Percentiles rank a stretch among this genome's conserved stretches.
These are phyloP conservation scores for Cubamyces sp. DNA, from an alignment of 768 basidiomycete species.

Conservation along the genomic window DNA sequence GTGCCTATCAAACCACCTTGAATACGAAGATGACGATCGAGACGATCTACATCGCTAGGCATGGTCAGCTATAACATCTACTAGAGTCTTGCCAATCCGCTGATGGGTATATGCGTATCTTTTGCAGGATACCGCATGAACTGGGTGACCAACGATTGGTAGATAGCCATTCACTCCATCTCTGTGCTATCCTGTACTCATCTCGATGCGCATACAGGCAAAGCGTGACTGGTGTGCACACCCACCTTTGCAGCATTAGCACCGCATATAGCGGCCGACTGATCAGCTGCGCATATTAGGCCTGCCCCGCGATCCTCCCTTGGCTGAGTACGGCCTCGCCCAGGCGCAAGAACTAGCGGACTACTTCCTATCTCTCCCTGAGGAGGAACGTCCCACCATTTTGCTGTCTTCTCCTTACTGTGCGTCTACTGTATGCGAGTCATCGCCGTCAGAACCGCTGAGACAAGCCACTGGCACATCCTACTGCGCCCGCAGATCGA, in stretches of 20 bases:
- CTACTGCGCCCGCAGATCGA: conserved; percentile 58
- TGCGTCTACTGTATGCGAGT: conserved; percentile 35
- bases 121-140: conserved; percentile 71
- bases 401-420: conserved; percentile 89
- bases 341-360: conserved; percentile 77
- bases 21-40: conserved; percentile 48
- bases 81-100: background rate
- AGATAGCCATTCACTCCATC: conserved; percentile 25
- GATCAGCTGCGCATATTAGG: conserved; percentile 40
- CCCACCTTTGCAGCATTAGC: no score
- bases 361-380: conserved; percentile 66
- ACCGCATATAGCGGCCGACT: background rate
- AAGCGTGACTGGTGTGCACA: conserved; percentile 27
- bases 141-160: conserved; percentile 74
- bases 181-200: background rate
- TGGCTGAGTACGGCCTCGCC: conserved; percentile 70
- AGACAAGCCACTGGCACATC: background rate
- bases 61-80: conserved; percentile 48
- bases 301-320: conserved; percentile 70
- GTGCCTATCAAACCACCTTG: background rate
- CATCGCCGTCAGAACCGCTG: background rate
- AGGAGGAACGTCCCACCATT: conserved; percentile 69
- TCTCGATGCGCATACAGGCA: conserved; percentile 5
- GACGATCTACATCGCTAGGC: conserved; percentile 69
- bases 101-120: background rate